These are phyloP conservation scores for Ceratobasidium sp. DNA, from an alignment of 1,284 basidiomycete genomes.

Conservation along the genomic window DNA sequence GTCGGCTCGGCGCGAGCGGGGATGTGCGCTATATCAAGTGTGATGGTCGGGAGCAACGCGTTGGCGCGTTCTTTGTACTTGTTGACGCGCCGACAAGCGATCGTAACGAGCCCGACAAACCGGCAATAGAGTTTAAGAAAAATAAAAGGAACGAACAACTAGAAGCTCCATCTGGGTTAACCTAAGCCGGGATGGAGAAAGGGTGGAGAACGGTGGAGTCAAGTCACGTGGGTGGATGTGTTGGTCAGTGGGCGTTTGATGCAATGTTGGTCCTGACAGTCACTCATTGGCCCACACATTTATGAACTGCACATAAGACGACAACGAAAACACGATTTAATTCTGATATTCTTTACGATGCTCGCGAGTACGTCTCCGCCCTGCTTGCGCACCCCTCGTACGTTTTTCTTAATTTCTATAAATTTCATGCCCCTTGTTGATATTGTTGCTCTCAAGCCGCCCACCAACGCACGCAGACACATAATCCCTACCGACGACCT, in stretches of 20 bases:
- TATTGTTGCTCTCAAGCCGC: constrained; percentile 19
- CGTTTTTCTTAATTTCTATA: not conserved
- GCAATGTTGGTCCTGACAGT: constrained; percentile 27
- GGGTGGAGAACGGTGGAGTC: not conserved
- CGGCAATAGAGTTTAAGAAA: not conserved
- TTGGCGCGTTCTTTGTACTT: constrained; percentile 43
- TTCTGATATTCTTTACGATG: constrained; percentile 29
- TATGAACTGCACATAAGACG: constrained; percentile 43
- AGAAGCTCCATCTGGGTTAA: not conserved
- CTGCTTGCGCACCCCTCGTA: constrained; percentile 37
- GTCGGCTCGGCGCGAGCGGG: not conserved
- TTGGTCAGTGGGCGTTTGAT: constrained; percentile 27
- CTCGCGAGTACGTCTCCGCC: constrained; percentile 40
- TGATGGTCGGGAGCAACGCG: constrained; percentile 24
- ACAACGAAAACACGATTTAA: constrained; percentile 26
- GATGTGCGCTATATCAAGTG: constrained; percentile 22
- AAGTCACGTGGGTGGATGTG: constrained; percentile 31
- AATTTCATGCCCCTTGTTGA: too few relatives aligned
- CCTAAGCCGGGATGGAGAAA: not conserved
- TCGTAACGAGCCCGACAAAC: not conserved
- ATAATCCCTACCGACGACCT: constrained; percentile 38
- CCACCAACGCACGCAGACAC: constrained; percentile 26
- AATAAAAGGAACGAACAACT: not conserved
- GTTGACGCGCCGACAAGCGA: constrained; percentile 29
- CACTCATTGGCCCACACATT: constrained; percentile 41